phyloP scores from a whole-genome alignment of 2,329 filamentous ascomycete species.

The Leptosphaerulina australis region DNA sequence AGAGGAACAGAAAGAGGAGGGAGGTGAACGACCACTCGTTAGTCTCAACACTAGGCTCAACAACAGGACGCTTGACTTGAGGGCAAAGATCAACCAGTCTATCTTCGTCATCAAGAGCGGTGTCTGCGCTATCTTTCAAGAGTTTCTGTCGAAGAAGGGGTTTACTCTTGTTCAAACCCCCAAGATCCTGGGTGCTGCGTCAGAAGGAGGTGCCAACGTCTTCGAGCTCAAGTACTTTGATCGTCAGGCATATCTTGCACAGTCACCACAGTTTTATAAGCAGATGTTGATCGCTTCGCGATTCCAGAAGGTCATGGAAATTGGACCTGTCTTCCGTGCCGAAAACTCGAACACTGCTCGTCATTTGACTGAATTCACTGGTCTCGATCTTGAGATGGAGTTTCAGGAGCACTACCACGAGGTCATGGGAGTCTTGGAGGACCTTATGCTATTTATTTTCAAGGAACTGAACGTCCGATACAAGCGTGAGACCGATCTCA shows the following conservation, averaged over 20 bases:
- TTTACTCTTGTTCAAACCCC: conserved; percentile 90
- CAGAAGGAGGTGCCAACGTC: conserved; percentile 90
- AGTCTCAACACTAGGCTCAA: conserved; percentile 84
- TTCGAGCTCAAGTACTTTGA: conserved; percentile 92
- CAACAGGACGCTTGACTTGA: conserved; percentile 91
- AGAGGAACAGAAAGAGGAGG: conserved; percentile 58
- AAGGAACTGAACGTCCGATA: conserved; percentile 71
- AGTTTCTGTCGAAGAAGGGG: conserved; percentile 75
- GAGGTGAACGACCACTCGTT: conserved; percentile 69
- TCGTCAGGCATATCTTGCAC: conserved; percentile 77
- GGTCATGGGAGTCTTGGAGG: conserved; percentile 73
- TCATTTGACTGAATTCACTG: conserved; percentile 88
- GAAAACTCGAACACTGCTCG: conserved; percentile 84
- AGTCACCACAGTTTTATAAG: conserved; percentile 86
- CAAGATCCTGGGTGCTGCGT: conserved; percentile 85
- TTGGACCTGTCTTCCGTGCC: conserved; percentile 83
- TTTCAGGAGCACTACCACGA: conserved; percentile 80
- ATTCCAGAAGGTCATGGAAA: conserved; percentile 76
- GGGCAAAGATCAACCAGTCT: conserved; percentile 87
- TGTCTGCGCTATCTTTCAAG: conserved; percentile 72
- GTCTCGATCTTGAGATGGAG: conserved; percentile 89
- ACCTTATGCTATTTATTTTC: conserved; percentile 79
- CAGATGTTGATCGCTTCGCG: conserved; percentile 83
- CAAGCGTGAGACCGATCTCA: conserved; percentile 72
- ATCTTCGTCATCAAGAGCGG: conserved; percentile 74